Evolutionary conservation across 345 rosid genomes (phyloP).

Genomic region (Salix suchowensis): DNA sequence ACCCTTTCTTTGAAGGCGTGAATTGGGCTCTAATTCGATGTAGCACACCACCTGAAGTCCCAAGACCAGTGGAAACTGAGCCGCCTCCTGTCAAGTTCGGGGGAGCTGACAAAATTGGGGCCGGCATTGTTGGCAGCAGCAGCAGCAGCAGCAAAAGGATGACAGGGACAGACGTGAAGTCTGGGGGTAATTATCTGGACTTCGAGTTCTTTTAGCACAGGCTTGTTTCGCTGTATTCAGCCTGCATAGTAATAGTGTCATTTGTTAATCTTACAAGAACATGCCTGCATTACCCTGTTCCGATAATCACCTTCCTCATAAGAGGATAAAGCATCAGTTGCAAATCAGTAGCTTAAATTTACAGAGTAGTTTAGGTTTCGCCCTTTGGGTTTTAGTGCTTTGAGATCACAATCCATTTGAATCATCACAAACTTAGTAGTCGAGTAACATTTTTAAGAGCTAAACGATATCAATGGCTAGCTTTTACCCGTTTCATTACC

Average conservation of each 20-base stretch:
- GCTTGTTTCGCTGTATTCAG: slow-evolving; percentile 22
- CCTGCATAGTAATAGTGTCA: slow-evolving; percentile 15
- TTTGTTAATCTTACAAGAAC: slow-evolving; percentile 21
- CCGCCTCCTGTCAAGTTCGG: slow-evolving; percentile 60
- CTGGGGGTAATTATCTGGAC: slow-evolving; percentile 91
- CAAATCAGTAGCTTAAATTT: slow-evolving; percentile 14
- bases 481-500: neutral
- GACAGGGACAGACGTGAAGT: slow-evolving; percentile 58
- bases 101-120: slow-evolving; percentile 56
- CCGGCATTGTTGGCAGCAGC: slow-evolving; percentile 67
- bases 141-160: slow-evolving; percentile 72
- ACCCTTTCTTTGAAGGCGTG: slow-evolving; percentile 92
- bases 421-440: neutral
- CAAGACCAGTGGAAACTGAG: slow-evolving; percentile 69
- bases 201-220: slow-evolving; percentile 80
- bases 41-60: slow-evolving; percentile 96
- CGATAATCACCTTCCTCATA: slow-evolving; percentile 7
- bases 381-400: neutral
- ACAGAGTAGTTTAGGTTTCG: neutral
- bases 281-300: slow-evolving; percentile 2
- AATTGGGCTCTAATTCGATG: slow-evolving; percentile 97
- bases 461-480: neutral
- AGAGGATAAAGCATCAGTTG: slow-evolving; percentile 1
- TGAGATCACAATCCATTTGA: neutral
- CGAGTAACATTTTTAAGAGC: neutral